A percentile compares a stretch with the other conserved stretches of the same genome.
phyloP scores from a whole-genome alignment of 305 asterid species.

The Fraxinus xanthoxyloides region DNA sequence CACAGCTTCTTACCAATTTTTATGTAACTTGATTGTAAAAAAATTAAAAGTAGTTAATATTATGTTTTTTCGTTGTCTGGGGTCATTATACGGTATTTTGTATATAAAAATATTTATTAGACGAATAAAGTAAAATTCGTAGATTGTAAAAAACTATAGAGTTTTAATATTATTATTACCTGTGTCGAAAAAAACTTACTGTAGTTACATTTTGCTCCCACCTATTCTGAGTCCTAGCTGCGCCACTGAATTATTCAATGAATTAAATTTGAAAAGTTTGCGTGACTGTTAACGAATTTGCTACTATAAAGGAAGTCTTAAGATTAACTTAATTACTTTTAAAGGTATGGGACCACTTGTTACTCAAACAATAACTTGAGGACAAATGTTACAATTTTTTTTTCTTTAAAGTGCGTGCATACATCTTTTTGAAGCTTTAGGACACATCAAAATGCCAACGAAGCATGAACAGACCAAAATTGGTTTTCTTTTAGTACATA shows the following conservation, averaged over 20 bases:
- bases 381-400: neutral
- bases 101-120: too few relatives aligned
- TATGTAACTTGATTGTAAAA: neutral
- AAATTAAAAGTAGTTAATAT: too few relatives aligned
- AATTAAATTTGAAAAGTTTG: neutral
- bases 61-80: neutral
- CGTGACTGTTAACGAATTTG: neutral
- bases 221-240: neutral
- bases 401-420: neutral
- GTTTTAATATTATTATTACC: neutral
- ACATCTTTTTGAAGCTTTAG: neutral
- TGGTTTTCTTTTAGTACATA: slow-evolving; percentile 1
- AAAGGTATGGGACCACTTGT: neutral
- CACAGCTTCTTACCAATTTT: neutral
- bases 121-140: neutral
- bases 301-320: neutral
- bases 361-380: neutral
- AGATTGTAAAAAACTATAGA: neutral
- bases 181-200: neutral
- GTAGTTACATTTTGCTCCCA: neutral
- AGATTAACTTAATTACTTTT: neutral
- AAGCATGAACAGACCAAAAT: neutral
- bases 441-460: slow-evolving; percentile 15
- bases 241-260: neutral
- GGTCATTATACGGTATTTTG: neutral